These are phyloP conservation scores for Suillus paluster DNA, from an alignment of 768 basidiomycete species.

Conservation along the genomic window DNA sequence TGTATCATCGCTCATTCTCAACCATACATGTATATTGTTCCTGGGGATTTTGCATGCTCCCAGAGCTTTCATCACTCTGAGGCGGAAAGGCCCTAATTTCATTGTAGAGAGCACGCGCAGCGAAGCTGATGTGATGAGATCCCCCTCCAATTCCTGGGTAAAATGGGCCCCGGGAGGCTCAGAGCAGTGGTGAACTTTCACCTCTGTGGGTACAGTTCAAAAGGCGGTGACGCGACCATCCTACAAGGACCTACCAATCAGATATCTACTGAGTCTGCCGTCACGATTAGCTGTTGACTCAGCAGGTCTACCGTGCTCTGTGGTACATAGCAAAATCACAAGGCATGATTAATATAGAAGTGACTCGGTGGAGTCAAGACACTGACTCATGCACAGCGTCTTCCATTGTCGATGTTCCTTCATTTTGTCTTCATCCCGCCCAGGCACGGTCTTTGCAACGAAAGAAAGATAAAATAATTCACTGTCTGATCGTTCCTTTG, in stretches of 20 bases:
- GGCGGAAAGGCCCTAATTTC: conserved; percentile 63
- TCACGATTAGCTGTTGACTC: conserved; percentile 36
- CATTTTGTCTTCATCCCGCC: conserved; percentile 44
- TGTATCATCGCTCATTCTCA: conserved; percentile 53
- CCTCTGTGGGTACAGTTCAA: conserved; percentile 26
- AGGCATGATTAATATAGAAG: conserved; percentile 8
- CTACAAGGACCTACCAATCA: conserved; percentile 55
- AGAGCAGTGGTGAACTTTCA: conserved; percentile 33
- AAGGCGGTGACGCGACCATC: neutral
- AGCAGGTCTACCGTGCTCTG: conserved; percentile 65
- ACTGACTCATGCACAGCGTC: conserved; percentile 62
- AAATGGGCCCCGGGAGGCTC: conserved; percentile 25
- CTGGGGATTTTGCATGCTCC: conserved; percentile 33
- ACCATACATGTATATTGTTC: conserved; percentile 53
- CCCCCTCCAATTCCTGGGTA: conserved; percentile 17
- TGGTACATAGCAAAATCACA: conserved; percentile 8
- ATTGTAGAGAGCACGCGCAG: conserved; percentile 71
- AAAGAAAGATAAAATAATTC: conserved; percentile 84
- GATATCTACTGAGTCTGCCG: conserved; percentile 60
- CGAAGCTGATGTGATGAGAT: conserved; percentile 23
- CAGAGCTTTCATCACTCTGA: conserved; percentile 62
- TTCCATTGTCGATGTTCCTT: conserved; percentile 68
- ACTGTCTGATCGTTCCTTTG: conserved; percentile 74
- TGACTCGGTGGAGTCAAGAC: conserved; percentile 7
- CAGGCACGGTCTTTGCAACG: conserved; percentile 52